Conservation (phyloP, 805 yeast species). For the Yamadazyma insecticola region DNA sequence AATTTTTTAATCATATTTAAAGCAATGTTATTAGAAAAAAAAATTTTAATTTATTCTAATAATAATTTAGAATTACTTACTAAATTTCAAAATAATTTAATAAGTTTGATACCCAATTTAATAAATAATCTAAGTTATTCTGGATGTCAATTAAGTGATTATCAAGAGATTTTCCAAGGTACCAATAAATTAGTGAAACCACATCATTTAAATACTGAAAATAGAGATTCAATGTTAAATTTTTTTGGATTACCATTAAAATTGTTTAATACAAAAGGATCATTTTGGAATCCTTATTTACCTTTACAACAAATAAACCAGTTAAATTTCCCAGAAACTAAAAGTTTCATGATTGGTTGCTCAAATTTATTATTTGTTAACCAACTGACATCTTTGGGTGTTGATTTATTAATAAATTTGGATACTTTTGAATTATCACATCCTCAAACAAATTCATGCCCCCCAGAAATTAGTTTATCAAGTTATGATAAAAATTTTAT, state of each 20-base stretch:
- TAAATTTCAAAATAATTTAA: slow-evolving; percentile 74
- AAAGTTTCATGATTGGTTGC: slow-evolving; percentile 75
- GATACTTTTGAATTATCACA: slow-evolving; percentile 50
- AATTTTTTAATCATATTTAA: slow-evolving; percentile 67
- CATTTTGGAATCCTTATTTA: slow-evolving; percentile 89
- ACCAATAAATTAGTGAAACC: slow-evolving; percentile 55
- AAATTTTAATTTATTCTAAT: slow-evolving; percentile 67
- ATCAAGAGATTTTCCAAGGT: slow-evolving; percentile 42
- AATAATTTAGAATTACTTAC: slow-evolving; percentile 77
- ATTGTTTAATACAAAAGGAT: slow-evolving; percentile 73
- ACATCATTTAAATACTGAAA: slow-evolving; percentile 68
- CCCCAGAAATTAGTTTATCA: slow-evolving; percentile 28
- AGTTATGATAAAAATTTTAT: slow-evolving; percentile 71
- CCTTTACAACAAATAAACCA: slow-evolving; percentile 89
- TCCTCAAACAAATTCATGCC: slow-evolving; percentile 30
- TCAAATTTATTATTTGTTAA: slow-evolving; percentile 78
- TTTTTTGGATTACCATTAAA: slow-evolving; percentile 89
- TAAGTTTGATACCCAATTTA: slow-evolving; percentile 79
- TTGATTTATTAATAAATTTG: slow-evolving; percentile 71
- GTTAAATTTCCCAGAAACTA: slow-evolving; percentile 50
- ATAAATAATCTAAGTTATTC: slow-evolving; percentile 67
- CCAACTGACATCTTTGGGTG: slow-evolving; percentile 49
- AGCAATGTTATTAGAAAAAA: slow-evolving; percentile 70
- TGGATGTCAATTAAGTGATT: slow-evolving; percentile 69
- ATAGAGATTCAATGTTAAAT: slow-evolving; percentile 67